Percentiles rank a stretch among this genome's conserved stretches.
Conservation (phyloP, 306 rosid genomes). For the Malus sieversii region DNA sequence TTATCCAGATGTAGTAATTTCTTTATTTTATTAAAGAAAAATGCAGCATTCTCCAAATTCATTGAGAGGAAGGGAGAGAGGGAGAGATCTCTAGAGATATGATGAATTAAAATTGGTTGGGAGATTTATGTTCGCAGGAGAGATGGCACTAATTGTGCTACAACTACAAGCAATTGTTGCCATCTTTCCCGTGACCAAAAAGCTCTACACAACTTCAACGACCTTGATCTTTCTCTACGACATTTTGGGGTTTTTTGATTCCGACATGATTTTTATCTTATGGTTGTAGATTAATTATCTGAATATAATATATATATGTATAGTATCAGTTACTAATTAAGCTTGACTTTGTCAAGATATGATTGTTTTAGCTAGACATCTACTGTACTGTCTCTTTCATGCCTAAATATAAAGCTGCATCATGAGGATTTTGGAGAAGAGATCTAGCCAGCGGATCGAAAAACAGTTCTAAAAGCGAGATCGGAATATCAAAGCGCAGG, state of each 20-base stretch:
- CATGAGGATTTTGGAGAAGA: not conserved
- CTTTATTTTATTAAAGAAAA: not conserved
- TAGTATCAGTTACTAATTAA: too few species aligned
- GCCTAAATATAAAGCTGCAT: not conserved
- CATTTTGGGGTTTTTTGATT: too few species aligned
- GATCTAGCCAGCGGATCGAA: not conserved
- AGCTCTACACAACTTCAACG: not conserved
- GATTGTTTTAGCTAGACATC: too few species aligned
- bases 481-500: not conserved
- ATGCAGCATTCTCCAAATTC: not conserved
- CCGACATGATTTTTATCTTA: too few species aligned
- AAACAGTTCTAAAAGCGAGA: not conserved
- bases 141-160: not conserved
- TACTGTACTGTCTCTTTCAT: not conserved
- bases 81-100: not conserved
- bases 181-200: not conserved
- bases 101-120: not conserved
- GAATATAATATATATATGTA: too few species aligned
- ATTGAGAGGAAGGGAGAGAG: not conserved
- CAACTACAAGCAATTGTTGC: not conserved
- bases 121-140: not conserved
- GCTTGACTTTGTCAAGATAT: too few species aligned
- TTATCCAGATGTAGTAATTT: not conserved
- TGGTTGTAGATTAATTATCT: too few species aligned
- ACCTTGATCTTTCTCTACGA: not conserved